Percentiles rank a stretch among this genome's conserved stretches.
These are phyloP conservation scores for Cladosporium sp. DNA, from an alignment of 2,329 filamentous ascomycete genomes.

Conservation along the genomic window DNA sequence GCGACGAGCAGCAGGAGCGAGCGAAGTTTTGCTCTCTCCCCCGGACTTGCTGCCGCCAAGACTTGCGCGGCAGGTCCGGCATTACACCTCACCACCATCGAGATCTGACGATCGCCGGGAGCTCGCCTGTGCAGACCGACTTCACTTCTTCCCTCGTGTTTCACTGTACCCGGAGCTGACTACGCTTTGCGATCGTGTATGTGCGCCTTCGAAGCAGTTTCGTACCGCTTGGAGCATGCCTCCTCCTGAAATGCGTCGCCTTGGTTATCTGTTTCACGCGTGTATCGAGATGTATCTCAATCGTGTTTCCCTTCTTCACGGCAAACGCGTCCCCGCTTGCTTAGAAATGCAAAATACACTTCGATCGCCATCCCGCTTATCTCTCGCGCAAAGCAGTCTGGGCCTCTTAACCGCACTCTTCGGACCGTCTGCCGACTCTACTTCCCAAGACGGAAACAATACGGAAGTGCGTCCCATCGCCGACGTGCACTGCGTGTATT, in stretches of 20 bases:
- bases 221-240: too few relatives aligned
- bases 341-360: slow-evolving; percentile 5
- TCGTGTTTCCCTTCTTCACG: neutral
- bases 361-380: slow-evolving; percentile 4
- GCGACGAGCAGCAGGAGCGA: neutral
- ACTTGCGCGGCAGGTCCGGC: neutral
- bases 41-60: neutral
- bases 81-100: neutral
- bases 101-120: neutral
- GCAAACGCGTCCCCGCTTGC: neutral
- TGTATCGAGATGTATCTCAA: neutral
- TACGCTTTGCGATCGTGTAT: neutral
- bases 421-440: neutral
- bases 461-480: too few relatives aligned
- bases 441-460: neutral
- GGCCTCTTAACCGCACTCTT: neutral
- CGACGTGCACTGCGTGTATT: too few relatives aligned
- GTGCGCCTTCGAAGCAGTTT: neutral
- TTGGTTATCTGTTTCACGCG: neutral
- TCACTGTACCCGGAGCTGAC: neutral
- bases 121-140: neutral
- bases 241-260: neutral
- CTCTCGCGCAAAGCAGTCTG: neutral
- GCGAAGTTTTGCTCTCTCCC: neutral
- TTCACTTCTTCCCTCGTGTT: neutral